phyloP scores from a whole-genome alignment of 75 land plant genomes.

The Cupressus sempervirens region DNA sequence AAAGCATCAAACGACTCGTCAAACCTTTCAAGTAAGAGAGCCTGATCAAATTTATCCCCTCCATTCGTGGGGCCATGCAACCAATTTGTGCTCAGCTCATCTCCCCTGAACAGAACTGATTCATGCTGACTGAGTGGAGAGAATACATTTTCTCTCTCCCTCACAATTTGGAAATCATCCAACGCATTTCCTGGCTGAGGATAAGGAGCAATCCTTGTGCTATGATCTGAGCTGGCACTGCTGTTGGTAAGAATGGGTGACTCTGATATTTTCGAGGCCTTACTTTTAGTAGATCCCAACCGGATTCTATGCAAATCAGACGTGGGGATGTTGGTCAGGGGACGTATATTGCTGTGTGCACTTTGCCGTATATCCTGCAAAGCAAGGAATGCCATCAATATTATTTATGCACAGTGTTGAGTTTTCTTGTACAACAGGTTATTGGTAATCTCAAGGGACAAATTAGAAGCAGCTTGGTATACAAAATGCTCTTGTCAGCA shows the following conservation, averaged over 20 bases:
- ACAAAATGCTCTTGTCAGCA: too few relatives aligned
- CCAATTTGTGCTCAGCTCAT: constrained; percentile 5
- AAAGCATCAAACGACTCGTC: too few relatives aligned
- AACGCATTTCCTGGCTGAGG: constrained; percentile 30
- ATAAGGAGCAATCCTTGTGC: constrained; percentile 24
- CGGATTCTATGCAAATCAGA: constrained; percentile 56
- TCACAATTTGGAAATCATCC: constrained; percentile 37
- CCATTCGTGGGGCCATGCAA: neutral
- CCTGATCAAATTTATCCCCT: constrained; percentile 6
- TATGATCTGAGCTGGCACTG: constrained; percentile 65
- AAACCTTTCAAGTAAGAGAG: too few relatives aligned
- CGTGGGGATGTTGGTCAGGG: constrained; percentile 45
- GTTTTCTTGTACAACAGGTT: too few relatives aligned
- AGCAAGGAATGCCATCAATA: neutral
- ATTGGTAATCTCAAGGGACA: too few relatives aligned
- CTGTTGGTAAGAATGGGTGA: constrained; percentile 72
- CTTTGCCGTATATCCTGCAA: constrained; percentile 26
- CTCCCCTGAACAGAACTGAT: constrained; percentile 12
- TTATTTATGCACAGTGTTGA: neutral
- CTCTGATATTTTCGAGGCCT: constrained; percentile 35
- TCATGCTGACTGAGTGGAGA: constrained; percentile 22
- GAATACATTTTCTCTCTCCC: constrained; percentile 32
- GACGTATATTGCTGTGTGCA: constrained; percentile 33
- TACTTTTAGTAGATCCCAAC: constrained; percentile 33
- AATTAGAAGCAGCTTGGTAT: too few relatives aligned